These are phyloP conservation scores for Colletotrichum sp. DNA, from an alignment of 2,329 filamentous ascomycete species.

Conservation along the genomic window DNA sequence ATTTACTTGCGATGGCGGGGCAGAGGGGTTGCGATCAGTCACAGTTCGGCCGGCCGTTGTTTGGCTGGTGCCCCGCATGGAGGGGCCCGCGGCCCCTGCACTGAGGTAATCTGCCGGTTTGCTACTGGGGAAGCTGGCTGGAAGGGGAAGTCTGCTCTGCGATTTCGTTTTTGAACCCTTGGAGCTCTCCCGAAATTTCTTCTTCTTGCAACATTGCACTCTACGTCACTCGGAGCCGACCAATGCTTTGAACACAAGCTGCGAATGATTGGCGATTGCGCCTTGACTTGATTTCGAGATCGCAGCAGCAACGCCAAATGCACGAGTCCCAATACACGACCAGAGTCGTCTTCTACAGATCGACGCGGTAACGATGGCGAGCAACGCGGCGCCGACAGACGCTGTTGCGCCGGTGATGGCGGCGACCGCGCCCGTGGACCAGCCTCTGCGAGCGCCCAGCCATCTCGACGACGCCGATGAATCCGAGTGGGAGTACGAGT, in stretches of 20 bases:
- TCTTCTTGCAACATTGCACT: not conserved
- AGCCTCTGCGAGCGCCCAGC: not conserved
- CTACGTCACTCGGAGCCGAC: not conserved
- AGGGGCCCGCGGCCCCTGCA: not conserved
- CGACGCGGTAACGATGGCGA: slow-evolving; percentile 1
- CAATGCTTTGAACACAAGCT: not conserved
- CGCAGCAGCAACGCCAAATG: not conserved
- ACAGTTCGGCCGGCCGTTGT: not conserved
- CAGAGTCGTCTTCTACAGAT: not conserved
- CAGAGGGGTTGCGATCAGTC: slow-evolving; percentile 16
- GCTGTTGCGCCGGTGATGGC: slow-evolving; percentile 3
- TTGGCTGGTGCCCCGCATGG: not conserved
- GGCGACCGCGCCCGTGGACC: not conserved
- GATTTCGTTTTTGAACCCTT: not conserved
- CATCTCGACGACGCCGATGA: slow-evolving; percentile 49
- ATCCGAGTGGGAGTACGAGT: slow-evolving; percentile 71
- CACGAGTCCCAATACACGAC: not conserved
- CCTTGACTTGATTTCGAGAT: not conserved
- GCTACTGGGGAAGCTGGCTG: not conserved
- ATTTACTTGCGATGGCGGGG: slow-evolving; percentile 29
- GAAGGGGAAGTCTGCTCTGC: not conserved
- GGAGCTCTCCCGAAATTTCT: not conserved
- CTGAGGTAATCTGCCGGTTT: not conserved
- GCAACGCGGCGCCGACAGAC: not conserved
- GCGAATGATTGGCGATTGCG: not conserved